These are phyloP conservation scores for Suillus cothurnatus DNA, from an alignment of 768 basidiomycete genomes.

Conservation along the genomic window DNA sequence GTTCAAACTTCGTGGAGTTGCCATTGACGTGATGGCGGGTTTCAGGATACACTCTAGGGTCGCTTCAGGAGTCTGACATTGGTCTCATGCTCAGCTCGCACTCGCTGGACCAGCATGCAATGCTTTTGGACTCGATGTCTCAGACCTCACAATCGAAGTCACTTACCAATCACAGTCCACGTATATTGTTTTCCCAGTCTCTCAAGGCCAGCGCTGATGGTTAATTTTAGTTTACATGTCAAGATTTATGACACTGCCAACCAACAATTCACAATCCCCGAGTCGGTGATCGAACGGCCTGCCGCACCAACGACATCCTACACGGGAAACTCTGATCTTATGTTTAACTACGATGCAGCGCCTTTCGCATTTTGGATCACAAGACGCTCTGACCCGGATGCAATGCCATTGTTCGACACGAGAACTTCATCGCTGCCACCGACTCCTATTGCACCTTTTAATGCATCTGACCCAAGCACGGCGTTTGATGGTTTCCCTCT, in stretches of 20 bases:
- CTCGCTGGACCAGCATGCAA: slow-evolving; percentile 62
- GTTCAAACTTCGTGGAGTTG: neutral
- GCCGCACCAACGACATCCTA: slow-evolving; percentile 35
- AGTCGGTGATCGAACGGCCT: slow-evolving; percentile 51
- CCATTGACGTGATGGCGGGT: neutral
- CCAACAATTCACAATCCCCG: slow-evolving; percentile 67
- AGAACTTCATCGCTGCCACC: slow-evolving; percentile 60
- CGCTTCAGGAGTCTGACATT: slow-evolving; percentile 42
- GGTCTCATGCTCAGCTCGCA: slow-evolving; percentile 57
- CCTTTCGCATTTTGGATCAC: slow-evolving; percentile 87
- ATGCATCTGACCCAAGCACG: slow-evolving; percentile 51
- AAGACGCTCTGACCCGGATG: slow-evolving; percentile 57
- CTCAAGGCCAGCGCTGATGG: neutral
- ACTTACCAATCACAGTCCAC: slow-evolving; percentile 61
- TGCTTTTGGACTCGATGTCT: slow-evolving; percentile 63
- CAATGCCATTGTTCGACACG: slow-evolving; percentile 69
- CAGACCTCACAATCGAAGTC: slow-evolving; percentile 62
- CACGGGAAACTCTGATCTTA: slow-evolving; percentile 54
- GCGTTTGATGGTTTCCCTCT: slow-evolving; percentile 66
- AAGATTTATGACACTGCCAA: slow-evolving; percentile 64
- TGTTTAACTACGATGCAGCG: slow-evolving; percentile 63
- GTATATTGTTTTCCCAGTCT: slow-evolving; percentile 29
- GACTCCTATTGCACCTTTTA: slow-evolving; percentile 60
- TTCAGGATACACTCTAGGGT: slow-evolving; percentile 56
- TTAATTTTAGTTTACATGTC: slow-evolving; percentile 55